Conservation (phyloP, 1,139 yeast species). For the Kazachstania sp. region DNA sequence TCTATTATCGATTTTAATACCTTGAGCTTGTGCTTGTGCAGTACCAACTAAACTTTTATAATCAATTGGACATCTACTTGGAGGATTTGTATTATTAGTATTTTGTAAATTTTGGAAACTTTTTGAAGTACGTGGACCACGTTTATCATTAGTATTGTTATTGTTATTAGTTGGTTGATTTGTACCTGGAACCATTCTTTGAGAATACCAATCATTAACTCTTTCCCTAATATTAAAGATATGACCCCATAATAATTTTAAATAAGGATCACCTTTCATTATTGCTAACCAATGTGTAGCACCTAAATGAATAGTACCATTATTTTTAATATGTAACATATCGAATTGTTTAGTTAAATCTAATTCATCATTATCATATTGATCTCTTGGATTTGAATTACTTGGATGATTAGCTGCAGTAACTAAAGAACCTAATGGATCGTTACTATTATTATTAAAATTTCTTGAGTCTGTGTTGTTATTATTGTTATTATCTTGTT, state of each 20-base stretch:
- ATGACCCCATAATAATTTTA: slow-evolving; percentile 44
- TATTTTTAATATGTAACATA: slow-evolving; percentile 42
- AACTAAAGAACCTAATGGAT: background rate
- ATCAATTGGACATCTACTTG: slow-evolving; percentile 20
- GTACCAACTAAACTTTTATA: slow-evolving; percentile 5
- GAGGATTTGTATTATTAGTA: background rate
- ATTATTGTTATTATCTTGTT: no score
- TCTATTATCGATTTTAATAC: background rate
- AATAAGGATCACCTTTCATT: slow-evolving; percentile 45
- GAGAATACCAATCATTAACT: slow-evolving; percentile 29
- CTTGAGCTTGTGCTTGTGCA: background rate
- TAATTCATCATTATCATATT: slow-evolving; percentile 32
- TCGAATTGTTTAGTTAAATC: slow-evolving; percentile 42
- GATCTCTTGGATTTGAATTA: slow-evolving; percentile 5
- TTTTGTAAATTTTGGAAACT: background rate
- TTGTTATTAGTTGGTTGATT: background rate
- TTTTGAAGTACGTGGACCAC: background rate
- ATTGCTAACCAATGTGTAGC: slow-evolving; percentile 47
- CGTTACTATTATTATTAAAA: no score
- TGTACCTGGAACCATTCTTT: slow-evolving; percentile 10
- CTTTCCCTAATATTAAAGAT: slow-evolving; percentile 42
- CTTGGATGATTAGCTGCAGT: background rate
- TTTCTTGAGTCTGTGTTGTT: background rate
- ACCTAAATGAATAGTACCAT: slow-evolving; percentile 43
- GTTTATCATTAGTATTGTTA: background rate